Evolutionary conservation across 305 asterid species (phyloP), one percentile per base, ranked within the genome.

Genomic region (Fraxinus sp.): DNA sequence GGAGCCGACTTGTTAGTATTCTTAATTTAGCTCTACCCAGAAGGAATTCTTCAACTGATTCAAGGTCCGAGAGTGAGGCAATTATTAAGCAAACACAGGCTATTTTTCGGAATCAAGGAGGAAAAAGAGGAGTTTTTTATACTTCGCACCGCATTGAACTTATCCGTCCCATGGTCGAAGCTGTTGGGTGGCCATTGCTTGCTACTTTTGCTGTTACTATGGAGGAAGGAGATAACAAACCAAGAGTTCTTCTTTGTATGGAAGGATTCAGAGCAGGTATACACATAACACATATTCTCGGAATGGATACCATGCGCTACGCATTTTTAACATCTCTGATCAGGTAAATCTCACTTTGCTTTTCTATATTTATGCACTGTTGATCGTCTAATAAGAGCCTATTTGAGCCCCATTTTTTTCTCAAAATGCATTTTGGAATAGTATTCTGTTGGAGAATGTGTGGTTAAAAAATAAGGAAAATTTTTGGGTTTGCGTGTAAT

Each of bases 301-400:
- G 97, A 89, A 97, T 97, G 98, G 98, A 97, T 88, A 97, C 98
- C 72, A 97, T 93, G 97, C 98, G 99, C 87, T 97, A 97, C 78
- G 99, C 99, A 78, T 92, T 95, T 78, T 90, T 97, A 88, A 94
- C 98, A 64, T 93, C 98, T 78, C 92, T 97, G 87, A 92, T 97
- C 82, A 90, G 99, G 99, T 92, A 93, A 89, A 79, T 86, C 84
- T 81, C 72, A 82, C 13, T 78, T 80, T 33, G 35, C 57, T 77
- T 14, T 72, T 78, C 74, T 46, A 64, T 79, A 74, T 74, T 33
- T 44, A 74, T 76, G 49, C 73, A 59, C 59, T 74, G 52, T 76
- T 24, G 28, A 44, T 36, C 78, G 20, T n/a, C 76, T 52, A 77
- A 76, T 68, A 73, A 46, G 59, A 46, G 59, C 18, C 59, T 46